These are phyloP conservation scores for Zygoascus sp. DNA, from an alignment of 1,139 yeast species.

Conservation along the genomic window DNA sequence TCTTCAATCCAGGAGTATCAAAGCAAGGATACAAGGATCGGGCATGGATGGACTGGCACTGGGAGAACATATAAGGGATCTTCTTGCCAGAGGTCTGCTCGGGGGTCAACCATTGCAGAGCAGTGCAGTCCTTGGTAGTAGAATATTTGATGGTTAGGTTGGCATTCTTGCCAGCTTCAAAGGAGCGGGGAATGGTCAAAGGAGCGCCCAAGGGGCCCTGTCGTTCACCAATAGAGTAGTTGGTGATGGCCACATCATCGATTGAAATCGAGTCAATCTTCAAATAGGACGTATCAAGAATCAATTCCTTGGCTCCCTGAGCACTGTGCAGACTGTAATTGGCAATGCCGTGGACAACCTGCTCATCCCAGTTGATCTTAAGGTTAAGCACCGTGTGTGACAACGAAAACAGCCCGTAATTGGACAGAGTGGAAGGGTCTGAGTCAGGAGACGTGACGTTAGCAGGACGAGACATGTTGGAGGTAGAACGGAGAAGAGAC, in stretches of 20 bases:
- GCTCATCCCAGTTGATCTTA: constrained; percentile 51
- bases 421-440: constrained; percentile 67
- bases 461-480: constrained; percentile 5
- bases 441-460: constrained; percentile 1
- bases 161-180: constrained; percentile 19
- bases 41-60: constrained; percentile 89
- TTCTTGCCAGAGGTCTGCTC: constrained; percentile 73
- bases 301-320: constrained; percentile 36
- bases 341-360: constrained; percentile 55
- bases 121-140: constrained; percentile 76
- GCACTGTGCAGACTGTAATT: constrained; percentile 40
- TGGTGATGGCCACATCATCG: constrained; percentile 36
- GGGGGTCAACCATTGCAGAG: constrained; percentile 77
- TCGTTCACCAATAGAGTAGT: constrained; percentile 45
- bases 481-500: neutral
- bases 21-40: constrained; percentile 85
- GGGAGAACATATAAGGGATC: constrained; percentile 78
- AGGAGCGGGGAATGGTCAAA: constrained; percentile 39
- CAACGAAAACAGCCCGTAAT: constrained; percentile 54
- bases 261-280: constrained; percentile 46
- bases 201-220: constrained; percentile 67
- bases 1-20: constrained; percentile 83
- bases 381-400: constrained; percentile 50
- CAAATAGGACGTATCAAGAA: constrained; percentile 68
- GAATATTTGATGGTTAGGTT: constrained; percentile 48